Conservation (phyloP, 257 asterid genomes). For the Catharanthus roseus region DNA sequence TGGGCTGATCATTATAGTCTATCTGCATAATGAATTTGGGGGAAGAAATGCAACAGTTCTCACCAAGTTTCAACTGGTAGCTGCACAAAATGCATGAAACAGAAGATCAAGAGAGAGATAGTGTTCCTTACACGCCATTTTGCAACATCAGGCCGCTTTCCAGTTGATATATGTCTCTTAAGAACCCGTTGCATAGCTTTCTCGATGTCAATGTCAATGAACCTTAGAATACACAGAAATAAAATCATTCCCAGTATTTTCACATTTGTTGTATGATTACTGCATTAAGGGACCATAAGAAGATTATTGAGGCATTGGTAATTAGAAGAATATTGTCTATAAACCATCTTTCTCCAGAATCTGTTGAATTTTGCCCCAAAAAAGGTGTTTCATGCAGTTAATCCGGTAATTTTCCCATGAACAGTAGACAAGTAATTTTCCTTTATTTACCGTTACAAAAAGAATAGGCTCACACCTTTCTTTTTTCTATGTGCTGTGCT, state of each 20-base stretch:
- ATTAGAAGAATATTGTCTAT: neutral
- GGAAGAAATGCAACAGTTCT: conserved; percentile 13
- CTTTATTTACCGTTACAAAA: neutral
- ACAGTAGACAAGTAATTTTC: neutral
- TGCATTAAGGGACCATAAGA: conserved; percentile 3
- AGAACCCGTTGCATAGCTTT: conserved; percentile 83
- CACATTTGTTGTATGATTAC: no score
- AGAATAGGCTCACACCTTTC: neutral
- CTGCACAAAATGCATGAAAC: neutral
- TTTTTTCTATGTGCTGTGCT: no score
- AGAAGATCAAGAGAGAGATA: neutral
- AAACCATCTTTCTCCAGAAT: neutral
- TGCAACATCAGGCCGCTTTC: conserved; percentile 76
- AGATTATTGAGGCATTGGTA: neutral
- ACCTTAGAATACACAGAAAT: conserved; percentile 42
- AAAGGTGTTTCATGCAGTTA: neutral
- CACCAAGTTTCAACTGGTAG: neutral
- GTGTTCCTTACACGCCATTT: conserved; percentile 68
- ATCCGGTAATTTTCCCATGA: neutral
- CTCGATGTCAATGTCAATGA: conserved; percentile 68
- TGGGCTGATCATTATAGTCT: conserved; percentile 79
- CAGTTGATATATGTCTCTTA: conserved; percentile 81
- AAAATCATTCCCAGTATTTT: neutral
- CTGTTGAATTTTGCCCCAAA: neutral
- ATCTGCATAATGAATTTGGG: conserved; percentile 42